phyloP scores from a whole-genome alignment of 2,329 filamentous ascomycete genomes.

The Aureobasidium musti region DNA sequence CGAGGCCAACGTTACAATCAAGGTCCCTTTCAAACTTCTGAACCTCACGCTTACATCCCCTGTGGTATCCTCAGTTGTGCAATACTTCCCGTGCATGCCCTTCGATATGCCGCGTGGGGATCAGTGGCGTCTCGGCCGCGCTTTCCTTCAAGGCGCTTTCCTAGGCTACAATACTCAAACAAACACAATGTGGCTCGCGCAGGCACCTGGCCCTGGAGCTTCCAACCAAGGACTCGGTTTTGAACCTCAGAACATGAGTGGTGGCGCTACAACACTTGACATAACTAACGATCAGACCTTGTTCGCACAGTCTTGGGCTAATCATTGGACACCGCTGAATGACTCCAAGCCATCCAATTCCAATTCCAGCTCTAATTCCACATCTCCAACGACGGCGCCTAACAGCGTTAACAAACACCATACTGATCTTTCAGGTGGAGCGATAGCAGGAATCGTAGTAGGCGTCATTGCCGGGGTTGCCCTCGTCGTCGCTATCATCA shows the following conservation, averaged over 20 bases:
- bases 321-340: not conserved
- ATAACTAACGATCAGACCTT: not conserved
- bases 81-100: slow-evolving; percentile 28
- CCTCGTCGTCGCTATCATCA: no score
- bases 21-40: slow-evolving; percentile 45
- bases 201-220: slow-evolving; percentile 45
- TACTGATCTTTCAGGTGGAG: no score
- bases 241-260: not conserved
- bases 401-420: no score
- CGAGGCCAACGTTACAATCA: slow-evolving; percentile 44
- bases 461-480: no score
- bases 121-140: slow-evolving; percentile 46
- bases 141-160: slow-evolving; percentile 54
- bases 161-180: slow-evolving; percentile 47
- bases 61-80: slow-evolving; percentile 43
- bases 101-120: slow-evolving; percentile 31
- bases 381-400: not conserved
- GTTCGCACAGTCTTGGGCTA: not conserved
- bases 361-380: not conserved
- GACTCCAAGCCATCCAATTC: not conserved
- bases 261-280: not conserved
- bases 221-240: slow-evolving; percentile 1
- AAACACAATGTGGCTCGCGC: slow-evolving; percentile 44
- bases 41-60: slow-evolving; percentile 46
- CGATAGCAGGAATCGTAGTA: no score